Base-by-base conservation (phyloP, 352 stramenopile species). In the Peronospora destructor region DNA sequence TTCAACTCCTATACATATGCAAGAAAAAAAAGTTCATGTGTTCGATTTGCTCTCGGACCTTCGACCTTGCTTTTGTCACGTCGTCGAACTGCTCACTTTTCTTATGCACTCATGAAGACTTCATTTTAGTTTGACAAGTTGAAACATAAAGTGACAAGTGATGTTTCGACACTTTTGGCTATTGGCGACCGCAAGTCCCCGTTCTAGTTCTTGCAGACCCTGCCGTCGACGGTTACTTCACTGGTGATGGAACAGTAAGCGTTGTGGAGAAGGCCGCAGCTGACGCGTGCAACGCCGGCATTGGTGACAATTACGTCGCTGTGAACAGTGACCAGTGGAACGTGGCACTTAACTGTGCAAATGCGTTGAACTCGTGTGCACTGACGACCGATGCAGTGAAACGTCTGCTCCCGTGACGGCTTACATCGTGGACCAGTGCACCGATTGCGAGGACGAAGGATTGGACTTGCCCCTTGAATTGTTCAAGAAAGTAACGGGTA, bases 301-400 rank as follows among this genome's bases (percentile, higher is more conserved):
- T 56, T 23, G 70, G 23, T n/a, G 70, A 60, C 32, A 74, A 75
- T 30, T 84, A 85, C 49, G 74, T 62, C 2, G 73, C 74, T 21
- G 47, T 88, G 33, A 88, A 88, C 47, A 59, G 42, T 12, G 30
- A 56, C 2, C 74, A 85, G 40, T 84, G 75, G 64, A 57, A 82
- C 42, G 52, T 32, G 48, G 74, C 66, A 19, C 50, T 45, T 8
- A 71, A 77, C 59, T 85, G 77, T 40, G 67, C 10, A 69, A 71
- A 21, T 89, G 77, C 45, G 68, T 73, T 38, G 58, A 81, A 43
- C 64, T 84, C 16, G 60, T 58, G 14, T 87, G 75, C 49, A 49
- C 48, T 6, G 75, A 87, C 54, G 17, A 55, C 13, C 52, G 59
- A 3, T 85, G 77, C 53, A 40, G 35, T 14, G 56, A 75, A 48